Evolutionary conservation across 345 rosid genomes (phyloP), one percentile per base, ranked within the genome.

Genomic region (Eutrema yunnanense): DNA sequence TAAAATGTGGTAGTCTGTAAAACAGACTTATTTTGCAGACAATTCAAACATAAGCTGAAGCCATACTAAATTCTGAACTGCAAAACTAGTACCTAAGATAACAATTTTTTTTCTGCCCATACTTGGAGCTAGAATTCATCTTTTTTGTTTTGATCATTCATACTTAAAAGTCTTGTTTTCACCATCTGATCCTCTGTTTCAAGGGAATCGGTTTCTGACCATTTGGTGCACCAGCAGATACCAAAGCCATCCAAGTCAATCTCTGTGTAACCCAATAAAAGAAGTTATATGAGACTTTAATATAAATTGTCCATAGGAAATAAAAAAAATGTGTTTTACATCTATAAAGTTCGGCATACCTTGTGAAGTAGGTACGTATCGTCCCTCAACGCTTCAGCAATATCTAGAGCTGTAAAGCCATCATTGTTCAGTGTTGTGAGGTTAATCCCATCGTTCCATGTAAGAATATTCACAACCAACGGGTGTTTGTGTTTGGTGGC

Each of bases 221-320:
- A 10, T 46, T 55, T 56, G 73, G 44, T 32, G 73, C 73, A 55
- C 73, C 64, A 16, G 73, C 73, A 10, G 63, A 55, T 30, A 54
- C 9, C 73, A 69, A 44, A 44, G 73, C 46, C 73, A 16, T 69
- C 73, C 73, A 69, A 16, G 64, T 69, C 54, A 69, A 44, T 34
- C 64, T 69, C 64, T 69, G 36, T 56, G 26, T 65, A 66, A 64
- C 13, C 27, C 3, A 30, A 30, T 30, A 2, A 30, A 30, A 30
- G 33, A 30, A 30, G 33, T 30, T 4, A 30, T 30, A 22, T 22
- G 26, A 22, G 26, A 22, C 26, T 22, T 22, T 22, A 22, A 22
- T 22, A 22, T 22, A 22, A 22, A 22, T 22, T 22, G 26, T 22
- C 26, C 26, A 22, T 22, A 22, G 26, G 26, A 1, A 22, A 22